phyloP scores from a whole-genome alignment of 2,329 filamentous ascomycete species.

The Lomentospora prolificans region DNA sequence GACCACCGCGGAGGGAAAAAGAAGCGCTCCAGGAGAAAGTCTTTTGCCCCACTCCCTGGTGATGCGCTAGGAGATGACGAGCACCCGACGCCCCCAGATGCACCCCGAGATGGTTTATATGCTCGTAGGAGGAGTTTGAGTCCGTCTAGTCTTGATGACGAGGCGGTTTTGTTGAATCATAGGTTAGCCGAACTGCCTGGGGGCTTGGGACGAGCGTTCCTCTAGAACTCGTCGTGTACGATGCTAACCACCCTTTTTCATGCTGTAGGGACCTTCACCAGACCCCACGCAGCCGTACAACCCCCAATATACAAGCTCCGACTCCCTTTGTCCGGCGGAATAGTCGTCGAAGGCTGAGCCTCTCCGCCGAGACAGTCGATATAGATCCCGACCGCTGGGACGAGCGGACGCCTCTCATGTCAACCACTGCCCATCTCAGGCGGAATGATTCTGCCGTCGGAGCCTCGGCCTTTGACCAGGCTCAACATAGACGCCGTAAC shows the following conservation, averaged over 20 bases:
- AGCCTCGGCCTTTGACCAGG: neutral
- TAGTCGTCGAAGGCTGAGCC: slow-evolving; percentile 13
- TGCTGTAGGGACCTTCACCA: neutral
- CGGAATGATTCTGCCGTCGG: slow-evolving; percentile 9
- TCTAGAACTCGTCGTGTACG: too few relatives aligned
- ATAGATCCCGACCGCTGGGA: slow-evolving; percentile 38
- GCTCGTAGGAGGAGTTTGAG: slow-evolving; percentile 53
- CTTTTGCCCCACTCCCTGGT: slow-evolving; percentile 51
- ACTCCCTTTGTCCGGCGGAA: neutral
- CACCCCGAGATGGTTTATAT: slow-evolving; percentile 35
- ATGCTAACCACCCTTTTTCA: neutral
- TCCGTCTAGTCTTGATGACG: slow-evolving; percentile 80
- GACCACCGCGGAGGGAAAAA: slow-evolving; percentile 71
- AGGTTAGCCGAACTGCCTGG: slow-evolving; percentile 53
- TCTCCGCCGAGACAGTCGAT: slow-evolving; percentile 29
- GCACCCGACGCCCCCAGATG: slow-evolving; percentile 15
- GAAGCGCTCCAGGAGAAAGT: slow-evolving; percentile 66
- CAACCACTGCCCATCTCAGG: slow-evolving; percentile 27
- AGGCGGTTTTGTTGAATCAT: slow-evolving; percentile 71
- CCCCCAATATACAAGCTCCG: neutral
- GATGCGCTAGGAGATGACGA: slow-evolving; percentile 16
- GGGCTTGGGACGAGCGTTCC: too few relatives aligned
- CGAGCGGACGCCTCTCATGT: slow-evolving; percentile 47
- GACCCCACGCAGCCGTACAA: slow-evolving; percentile 3
- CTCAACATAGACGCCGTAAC: slow-evolving; percentile 20